phyloP scores from a whole-genome alignment of 495 filamentous ascomycete species.

The Podospora pseudocomata region DNA sequence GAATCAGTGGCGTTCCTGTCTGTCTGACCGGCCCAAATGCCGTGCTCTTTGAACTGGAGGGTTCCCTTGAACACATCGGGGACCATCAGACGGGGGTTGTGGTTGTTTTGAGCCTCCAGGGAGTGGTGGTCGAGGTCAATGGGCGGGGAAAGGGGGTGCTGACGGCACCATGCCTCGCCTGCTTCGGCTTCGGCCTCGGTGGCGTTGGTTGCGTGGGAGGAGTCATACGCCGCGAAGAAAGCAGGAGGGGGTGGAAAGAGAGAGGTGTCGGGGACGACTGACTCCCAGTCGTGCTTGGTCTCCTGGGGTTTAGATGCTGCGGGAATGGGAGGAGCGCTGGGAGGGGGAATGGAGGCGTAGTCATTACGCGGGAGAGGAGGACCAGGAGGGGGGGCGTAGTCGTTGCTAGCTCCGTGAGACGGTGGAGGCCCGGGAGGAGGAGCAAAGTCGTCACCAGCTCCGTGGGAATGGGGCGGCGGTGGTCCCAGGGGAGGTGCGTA shows the following conservation, averaged over 20 bases:
- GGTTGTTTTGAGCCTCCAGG: slow-evolving; percentile 26
- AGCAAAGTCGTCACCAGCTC: slow-evolving; percentile 14
- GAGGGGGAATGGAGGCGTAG: slow-evolving; percentile 31
- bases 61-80: slow-evolving; percentile 33
- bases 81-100: slow-evolving; percentile 38
- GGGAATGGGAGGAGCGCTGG: slow-evolving; percentile 46
- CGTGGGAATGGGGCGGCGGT: slow-evolving; percentile 23
- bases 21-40: slow-evolving; percentile 44
- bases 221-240: slow-evolving; percentile 57
- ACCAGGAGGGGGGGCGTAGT: slow-evolving; percentile 37
- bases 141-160: slow-evolving; percentile 61
- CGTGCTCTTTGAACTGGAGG: slow-evolving; percentile 33
- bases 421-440: slow-evolving; percentile 46
- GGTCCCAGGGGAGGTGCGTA: slow-evolving; percentile 36
- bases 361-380: slow-evolving; percentile 31
- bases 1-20: slow-evolving; percentile 42
- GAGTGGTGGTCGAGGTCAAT: slow-evolving; percentile 46
- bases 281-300: slow-evolving; percentile 73
- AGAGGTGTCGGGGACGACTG: slow-evolving; percentile 71
- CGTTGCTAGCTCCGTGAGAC: slow-evolving; percentile 10
- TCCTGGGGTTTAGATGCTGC: slow-evolving; percentile 21
- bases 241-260: slow-evolving; percentile 78
- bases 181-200: slow-evolving; percentile 62
- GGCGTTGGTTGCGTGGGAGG: slow-evolving; percentile 72
- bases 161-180: slow-evolving; percentile 66